These are phyloP conservation scores for Arctium minus DNA, from an alignment of 129 eudicot species.

Conservation along the genomic window DNA sequence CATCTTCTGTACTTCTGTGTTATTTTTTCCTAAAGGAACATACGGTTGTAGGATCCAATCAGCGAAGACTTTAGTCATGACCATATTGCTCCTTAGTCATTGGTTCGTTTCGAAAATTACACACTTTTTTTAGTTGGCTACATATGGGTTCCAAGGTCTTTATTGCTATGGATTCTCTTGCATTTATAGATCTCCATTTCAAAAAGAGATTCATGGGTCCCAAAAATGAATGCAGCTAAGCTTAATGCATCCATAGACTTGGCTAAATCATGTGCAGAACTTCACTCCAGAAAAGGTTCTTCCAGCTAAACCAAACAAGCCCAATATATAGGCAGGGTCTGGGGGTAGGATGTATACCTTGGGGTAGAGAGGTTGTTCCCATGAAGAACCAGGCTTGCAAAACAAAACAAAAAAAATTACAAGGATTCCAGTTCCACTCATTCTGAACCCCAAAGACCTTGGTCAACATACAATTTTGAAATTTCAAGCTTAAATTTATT, in stretches of 20 bases:
- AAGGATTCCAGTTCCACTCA: neutral
- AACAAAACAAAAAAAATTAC: neutral
- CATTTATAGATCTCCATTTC: neutral
- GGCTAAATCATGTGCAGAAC: conserved; percentile 1
- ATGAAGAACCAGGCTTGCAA: neutral
- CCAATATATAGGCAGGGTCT: neutral
- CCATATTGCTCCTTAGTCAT: neutral
- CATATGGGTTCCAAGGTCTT: neutral
- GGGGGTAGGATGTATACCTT: neutral
- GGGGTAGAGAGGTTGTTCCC: neutral
- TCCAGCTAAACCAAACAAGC: neutral
- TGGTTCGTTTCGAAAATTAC: neutral
- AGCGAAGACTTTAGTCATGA: neutral
- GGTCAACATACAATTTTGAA: neutral
- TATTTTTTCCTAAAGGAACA: neutral
- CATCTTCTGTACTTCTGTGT: neutral
- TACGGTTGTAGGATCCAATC: conserved; percentile 2
- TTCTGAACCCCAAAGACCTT: neutral
- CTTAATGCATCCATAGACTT: neutral
- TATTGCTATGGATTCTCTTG: neutral
- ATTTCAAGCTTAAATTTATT: neutral
- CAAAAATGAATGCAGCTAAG: neutral
- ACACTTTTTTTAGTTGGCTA: neutral
- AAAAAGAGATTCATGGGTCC: neutral
- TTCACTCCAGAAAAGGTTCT: neutral